Base-by-base conservation (phyloP, 2,329 filamentous ascomycete species). In the Zymoseptoria tritici region DNA sequence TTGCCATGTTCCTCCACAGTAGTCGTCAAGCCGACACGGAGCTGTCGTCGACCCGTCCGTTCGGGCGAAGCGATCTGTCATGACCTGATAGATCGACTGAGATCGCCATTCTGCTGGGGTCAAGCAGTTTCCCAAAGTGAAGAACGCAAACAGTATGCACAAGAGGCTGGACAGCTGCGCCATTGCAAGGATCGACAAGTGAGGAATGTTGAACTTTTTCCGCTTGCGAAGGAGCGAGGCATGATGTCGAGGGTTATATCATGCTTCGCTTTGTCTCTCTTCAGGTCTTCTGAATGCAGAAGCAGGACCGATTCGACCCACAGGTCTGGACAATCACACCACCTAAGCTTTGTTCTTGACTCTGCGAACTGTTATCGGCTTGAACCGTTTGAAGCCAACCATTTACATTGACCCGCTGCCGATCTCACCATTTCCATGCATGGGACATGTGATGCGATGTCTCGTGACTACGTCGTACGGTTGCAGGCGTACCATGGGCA, bases 71-170 rank as follows among this genome's bases (percentile, higher is more conserved):
- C 83, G 80, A 66, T 84, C 82, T 3, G 82, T 83, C 65, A 85
- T 71, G 46, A 80, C 78, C 72, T 84, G 83, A 69, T 85, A 85
- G 58, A 85, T 83, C 52, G 79, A 82, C 58, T 79, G 78, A 24
- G 76, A 74, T 67, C 80, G 81, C 64, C 64, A 66, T 51, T 63
- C 55, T n/a, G 60, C 63, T 24, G 64, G 56, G 7, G 60, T 57
- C 26, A 66, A 50, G 54, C 56, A 58, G 11, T 50, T 24, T 22
- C 31, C 55, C 42, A 55, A 20, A 19, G 20, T 36, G 19, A 54
- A 52, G 19, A 49, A 56, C 24, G 57, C 29, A 51, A 63, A 52
- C 31, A 60, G 42, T 36, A 57, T 60, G 13, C 54, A 55, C 55
- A 63, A 26, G 49, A 57, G 53, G 51, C 54, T 50, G 31, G 56